These are phyloP conservation scores for Orychophragmus violaceus DNA, from an alignment of 345 rosid genomes.

Conservation along the genomic window DNA sequence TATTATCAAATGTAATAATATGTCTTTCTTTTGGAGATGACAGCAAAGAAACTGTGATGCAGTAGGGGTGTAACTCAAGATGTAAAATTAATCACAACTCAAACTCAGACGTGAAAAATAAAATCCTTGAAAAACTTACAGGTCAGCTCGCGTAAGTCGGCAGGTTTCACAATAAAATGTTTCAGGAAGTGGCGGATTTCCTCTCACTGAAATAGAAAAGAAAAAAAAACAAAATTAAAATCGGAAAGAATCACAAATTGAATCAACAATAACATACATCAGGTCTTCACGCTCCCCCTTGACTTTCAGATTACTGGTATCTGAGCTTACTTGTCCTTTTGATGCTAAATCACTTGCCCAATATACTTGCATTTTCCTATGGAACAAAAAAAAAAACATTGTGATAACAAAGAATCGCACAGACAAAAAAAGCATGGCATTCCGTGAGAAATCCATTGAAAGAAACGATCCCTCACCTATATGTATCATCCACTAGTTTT, in stretches of 20 bases:
- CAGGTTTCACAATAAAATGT: conserved; percentile 77
- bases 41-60: neutral
- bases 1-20: neutral
- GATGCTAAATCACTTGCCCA: conserved; percentile 85
- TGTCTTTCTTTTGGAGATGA: neutral
- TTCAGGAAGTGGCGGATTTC: conserved; percentile 62
- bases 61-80: neutral
- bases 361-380: conserved; percentile 85
- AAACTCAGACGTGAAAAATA: neutral
- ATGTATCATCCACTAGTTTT: conserved; percentile 77
- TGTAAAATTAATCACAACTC: neutral
- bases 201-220: conserved; percentile 61
- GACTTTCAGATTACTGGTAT: conserved; percentile 52
- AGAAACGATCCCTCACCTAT: conserved; percentile 46
- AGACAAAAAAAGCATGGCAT: neutral
- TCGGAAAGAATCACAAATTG: neutral
- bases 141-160: conserved; percentile 89
- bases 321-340: conserved; percentile 59
- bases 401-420: neutral
- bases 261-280: neutral
- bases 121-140: conserved; percentile 46
- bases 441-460: neutral
- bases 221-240: neutral
- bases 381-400: conserved; percentile 8
- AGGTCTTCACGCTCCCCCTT: conserved; percentile 55